These are phyloP conservation scores for Amesomyces nigricolor DNA, from an alignment of 2,329 filamentous ascomycete genomes.

Conservation along the genomic window DNA sequence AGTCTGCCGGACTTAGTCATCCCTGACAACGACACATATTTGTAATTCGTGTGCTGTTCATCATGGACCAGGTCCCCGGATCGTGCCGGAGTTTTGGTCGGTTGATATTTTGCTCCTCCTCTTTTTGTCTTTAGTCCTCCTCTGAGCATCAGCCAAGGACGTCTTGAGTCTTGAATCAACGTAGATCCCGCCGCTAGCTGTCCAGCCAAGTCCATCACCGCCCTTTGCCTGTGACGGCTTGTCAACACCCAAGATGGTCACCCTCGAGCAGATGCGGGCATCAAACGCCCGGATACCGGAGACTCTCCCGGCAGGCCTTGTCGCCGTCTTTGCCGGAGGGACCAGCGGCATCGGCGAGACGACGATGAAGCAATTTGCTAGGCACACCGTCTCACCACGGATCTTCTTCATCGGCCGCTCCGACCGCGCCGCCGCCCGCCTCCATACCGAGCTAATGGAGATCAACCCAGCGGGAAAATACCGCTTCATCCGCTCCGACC, in stretches of 20 bases:
- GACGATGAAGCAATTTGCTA: slow-evolving; percentile 25
- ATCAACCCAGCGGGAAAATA: slow-evolving; percentile 22
- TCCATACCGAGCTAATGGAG: slow-evolving; percentile 11
- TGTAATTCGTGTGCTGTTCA: not conserved
- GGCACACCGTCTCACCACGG: slow-evolving; percentile 15
- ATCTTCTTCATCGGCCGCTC: slow-evolving; percentile 27
- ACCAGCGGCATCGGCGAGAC: slow-evolving; percentile 55
- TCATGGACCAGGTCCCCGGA: not conserved
- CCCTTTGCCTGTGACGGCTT: too few relatives aligned
- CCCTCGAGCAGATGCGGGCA: slow-evolving; percentile 1
- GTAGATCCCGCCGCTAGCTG: too few relatives aligned
- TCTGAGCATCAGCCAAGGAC: too few relatives aligned
- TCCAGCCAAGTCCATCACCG: too few relatives aligned
- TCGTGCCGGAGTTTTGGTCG: not conserved
- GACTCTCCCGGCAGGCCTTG: slow-evolving; percentile 47
- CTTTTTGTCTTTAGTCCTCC: too few relatives aligned
- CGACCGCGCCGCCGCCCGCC: not conserved
- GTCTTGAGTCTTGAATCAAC: too few relatives aligned
- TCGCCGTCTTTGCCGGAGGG: slow-evolving; percentile 77
- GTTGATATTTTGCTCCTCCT: not conserved
- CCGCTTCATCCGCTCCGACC: slow-evolving; percentile 28
- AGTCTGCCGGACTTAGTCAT: not conserved
- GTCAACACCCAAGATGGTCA: slow-evolving; percentile 5
- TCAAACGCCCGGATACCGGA: slow-evolving; percentile 62
- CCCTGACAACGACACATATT: not conserved